Evolutionary conservation across 176 grass and related monocot species (phyloP).

Genomic region (Carex myosuroides): DNA sequence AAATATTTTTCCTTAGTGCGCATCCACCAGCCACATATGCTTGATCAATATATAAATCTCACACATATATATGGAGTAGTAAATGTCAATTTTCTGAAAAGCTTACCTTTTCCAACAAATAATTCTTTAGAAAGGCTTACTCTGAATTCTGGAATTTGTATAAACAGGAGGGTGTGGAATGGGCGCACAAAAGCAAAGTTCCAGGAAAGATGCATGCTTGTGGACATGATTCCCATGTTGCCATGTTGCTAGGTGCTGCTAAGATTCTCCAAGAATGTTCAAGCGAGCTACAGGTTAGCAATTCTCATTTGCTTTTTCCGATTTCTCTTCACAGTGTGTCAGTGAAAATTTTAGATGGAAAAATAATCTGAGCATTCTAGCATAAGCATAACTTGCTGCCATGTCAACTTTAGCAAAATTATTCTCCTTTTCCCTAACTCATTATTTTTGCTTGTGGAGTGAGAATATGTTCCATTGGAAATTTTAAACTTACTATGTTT

Average conservation of each 20-base stretch:
- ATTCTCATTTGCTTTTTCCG: background rate
- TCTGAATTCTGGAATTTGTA: constrained; percentile 3
- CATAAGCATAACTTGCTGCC: background rate
- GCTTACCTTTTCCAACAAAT: background rate
- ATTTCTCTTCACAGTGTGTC: background rate
- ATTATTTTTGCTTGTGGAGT: background rate
- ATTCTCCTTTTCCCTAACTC: background rate
- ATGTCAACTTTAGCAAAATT: background rate
- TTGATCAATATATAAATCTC: background rate
- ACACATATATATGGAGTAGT: background rate
- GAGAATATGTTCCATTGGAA: constrained; percentile 5
- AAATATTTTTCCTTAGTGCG: background rate
- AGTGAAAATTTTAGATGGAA: background rate
- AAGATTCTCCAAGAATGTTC: constrained; percentile 84
- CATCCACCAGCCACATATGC: background rate
- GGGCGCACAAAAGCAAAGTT: constrained; percentile 96
- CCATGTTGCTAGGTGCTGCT: constrained; percentile 91
- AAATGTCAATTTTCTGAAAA: background rate
- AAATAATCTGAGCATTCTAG: background rate
- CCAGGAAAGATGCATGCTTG: constrained; percentile 97
- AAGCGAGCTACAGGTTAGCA: constrained; percentile 60
- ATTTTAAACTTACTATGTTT: background rate
- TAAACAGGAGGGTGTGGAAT: constrained; percentile 86
- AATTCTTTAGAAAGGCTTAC: constrained; percentile 18
- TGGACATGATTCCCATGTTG: constrained; percentile 80